A percentile compares a stretch with the other conserved stretches of the same genome.
Conservation (phyloP, 148 eudicot species). For the Limonium bicolor region DNA sequence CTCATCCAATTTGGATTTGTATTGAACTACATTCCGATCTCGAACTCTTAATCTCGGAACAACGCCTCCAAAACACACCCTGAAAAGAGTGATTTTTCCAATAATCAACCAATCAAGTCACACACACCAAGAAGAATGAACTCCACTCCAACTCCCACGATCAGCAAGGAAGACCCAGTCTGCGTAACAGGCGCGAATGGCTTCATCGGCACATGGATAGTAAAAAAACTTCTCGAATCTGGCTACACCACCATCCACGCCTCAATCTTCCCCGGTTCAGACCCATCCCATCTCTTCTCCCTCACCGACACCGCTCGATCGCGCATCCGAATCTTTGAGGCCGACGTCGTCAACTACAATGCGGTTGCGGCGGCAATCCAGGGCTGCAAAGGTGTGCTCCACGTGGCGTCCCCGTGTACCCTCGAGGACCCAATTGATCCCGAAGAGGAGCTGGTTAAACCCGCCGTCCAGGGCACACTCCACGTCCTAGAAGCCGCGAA, state of each 20-base stretch:
- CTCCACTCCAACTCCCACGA: too few relatives aligned
- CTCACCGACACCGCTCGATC: conserved; percentile 20
- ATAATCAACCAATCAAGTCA: too few relatives aligned
- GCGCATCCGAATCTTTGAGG: conserved; percentile 22
- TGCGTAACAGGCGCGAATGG: conserved; percentile 93
- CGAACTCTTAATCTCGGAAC: too few relatives aligned
- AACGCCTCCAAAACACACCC: too few relatives aligned
- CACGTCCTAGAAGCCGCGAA: conserved; percentile 61
- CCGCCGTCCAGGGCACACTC: conserved; percentile 66
- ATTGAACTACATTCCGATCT: too few relatives aligned
- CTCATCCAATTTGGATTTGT: too few relatives aligned
- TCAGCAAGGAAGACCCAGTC: conserved; percentile 13
- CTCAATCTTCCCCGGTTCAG: conserved; percentile 46
- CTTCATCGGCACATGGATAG: conserved; percentile 72
- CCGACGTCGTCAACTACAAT: conserved; percentile 38
- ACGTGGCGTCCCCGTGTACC: conserved; percentile 84
- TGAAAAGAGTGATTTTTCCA: too few relatives aligned
- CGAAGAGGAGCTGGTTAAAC: conserved; percentile 50
- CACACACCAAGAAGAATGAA: too few relatives aligned
- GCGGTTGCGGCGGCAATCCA: conserved; percentile 32
- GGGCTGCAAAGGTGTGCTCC: conserved; percentile 62
- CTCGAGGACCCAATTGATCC: conserved; percentile 64
- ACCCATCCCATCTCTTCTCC: conserved; percentile 37
- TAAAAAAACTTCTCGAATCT: conserved; percentile 34
- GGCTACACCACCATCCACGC: conserved; percentile 56